These are phyloP conservation scores for Typha latifolia DNA, from an alignment of 176 grass and related monocot genomes.

Conservation along the genomic window DNA sequence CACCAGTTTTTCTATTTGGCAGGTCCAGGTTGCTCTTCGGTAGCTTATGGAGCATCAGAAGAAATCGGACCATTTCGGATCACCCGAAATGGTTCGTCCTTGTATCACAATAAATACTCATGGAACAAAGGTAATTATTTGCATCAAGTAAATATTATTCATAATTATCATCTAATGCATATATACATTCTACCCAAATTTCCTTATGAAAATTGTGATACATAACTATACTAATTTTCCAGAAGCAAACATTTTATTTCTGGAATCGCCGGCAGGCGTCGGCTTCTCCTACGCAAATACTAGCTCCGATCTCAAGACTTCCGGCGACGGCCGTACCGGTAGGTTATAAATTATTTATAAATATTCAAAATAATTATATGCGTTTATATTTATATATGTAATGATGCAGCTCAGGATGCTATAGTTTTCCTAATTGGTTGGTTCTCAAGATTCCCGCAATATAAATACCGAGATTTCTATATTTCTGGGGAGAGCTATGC, in stretches of 20 bases:
- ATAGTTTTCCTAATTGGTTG: constrained; percentile 48
- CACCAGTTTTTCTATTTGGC: too few species aligned
- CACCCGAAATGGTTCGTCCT: constrained; percentile 48
- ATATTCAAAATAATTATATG: neutral
- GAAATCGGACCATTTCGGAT: constrained; percentile 83
- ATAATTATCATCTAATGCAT: too few species aligned
- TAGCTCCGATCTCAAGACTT: constrained; percentile 62
- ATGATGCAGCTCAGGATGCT: constrained; percentile 63
- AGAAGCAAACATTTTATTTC: constrained; percentile 91
- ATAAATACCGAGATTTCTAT: constrained; percentile 56
- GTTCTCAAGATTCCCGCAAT: constrained; percentile 53
- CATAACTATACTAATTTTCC: constrained; percentile 2
- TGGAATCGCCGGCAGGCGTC: constrained; percentile 86
- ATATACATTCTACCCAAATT: too few species aligned
- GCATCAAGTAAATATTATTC: too few species aligned
- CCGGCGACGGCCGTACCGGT: constrained; percentile 80
- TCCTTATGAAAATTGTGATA: neutral
- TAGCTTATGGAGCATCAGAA: constrained; percentile 94
- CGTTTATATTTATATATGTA: constrained; percentile 13
- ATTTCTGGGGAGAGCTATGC: constrained; percentile 85
- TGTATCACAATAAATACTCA: constrained; percentile 76
- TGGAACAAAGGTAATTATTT: constrained; percentile 68
- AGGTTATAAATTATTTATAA: neutral
- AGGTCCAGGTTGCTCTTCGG: constrained; percentile 97
- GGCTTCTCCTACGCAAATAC: constrained; percentile 94